Base-by-base conservation (phyloP, 768 basidiomycete genomes). In the Paxillus ammoniavirescens region DNA sequence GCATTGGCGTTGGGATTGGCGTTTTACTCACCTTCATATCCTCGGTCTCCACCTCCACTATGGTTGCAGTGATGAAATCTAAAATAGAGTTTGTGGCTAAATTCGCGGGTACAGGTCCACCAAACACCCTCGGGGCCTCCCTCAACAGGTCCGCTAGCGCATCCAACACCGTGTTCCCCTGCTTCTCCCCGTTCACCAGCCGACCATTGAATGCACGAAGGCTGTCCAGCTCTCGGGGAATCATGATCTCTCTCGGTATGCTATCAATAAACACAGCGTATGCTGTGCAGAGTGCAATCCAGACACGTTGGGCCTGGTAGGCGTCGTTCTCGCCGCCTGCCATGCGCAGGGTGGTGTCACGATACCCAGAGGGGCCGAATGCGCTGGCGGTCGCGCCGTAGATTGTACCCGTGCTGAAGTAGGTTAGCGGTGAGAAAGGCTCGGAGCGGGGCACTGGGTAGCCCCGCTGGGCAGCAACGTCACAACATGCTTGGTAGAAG, bases 221-320 rank as follows among this genome's bases (percentile, higher is more conserved):
- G 21, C 53, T 35, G 3, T 62, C 45, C 44, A 58, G 35, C 37
- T 64, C 55, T 4, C 55, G 58, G n/a, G 55, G 46, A 46, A 26
- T 26, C 23, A 26, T 26, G 23, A 72, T 68, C 14, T 57, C 53
- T 2, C 60, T 55, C n/a, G 67, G 60, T 2, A 55, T 48, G 55
- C 79, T 75, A 55, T 80, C 78, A 23, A 72, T 52, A 42, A 60
- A 72, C 23, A 26, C 23, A 5, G 65, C 49, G 43, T 68, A 73
- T 0, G 75, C 67, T 1, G 77, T 77, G 56, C 68, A 75, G 4
- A 75, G 53, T 2, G 73, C 66, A n/a, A 74, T 68, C 53, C 69
- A 65, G 54, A 49, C 59, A 23, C 54, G 63, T 0, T 55, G 52
- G 2, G 50, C 36, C 26, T 56, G 61, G 18, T 55, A 33, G 8